Evolutionary conservation across 257 asterid species (phyloP).

Genomic region (Ophiorrhiza pumila): DNA sequence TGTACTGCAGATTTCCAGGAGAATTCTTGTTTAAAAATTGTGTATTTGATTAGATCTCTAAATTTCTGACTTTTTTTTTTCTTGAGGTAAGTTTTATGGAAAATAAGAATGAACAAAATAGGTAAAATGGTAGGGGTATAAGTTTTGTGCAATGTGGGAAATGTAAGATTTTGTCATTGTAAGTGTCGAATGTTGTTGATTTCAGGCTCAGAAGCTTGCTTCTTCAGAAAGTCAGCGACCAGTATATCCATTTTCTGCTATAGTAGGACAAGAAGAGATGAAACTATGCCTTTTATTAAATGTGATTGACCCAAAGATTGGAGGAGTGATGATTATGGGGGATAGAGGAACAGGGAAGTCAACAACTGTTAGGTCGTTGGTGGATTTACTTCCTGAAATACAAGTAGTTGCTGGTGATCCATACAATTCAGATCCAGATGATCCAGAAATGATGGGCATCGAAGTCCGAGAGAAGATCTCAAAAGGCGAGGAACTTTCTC

Average conservation of each 20-base stretch:
- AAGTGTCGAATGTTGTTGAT: slow-evolving; percentile 6
- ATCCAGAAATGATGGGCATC: slow-evolving; percentile 75
- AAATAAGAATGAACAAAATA: background rate
- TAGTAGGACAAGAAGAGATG: slow-evolving; percentile 99
- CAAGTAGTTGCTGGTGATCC: slow-evolving; percentile 75
- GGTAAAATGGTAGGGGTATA: background rate
- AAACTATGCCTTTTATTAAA: slow-evolving; percentile 77
- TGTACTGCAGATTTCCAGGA: background rate
- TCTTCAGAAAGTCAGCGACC: slow-evolving; percentile 77
- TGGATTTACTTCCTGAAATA: slow-evolving; percentile 86
- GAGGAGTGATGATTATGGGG: slow-evolving; percentile 99
- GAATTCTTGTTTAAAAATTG: background rate
- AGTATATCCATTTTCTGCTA: slow-evolving; percentile 91
- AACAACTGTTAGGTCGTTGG: slow-evolving; percentile 78
- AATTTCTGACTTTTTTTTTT: background rate
- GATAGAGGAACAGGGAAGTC: slow-evolving; percentile 97
- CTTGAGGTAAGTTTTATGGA: background rate
- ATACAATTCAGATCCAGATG: slow-evolving; percentile 91
- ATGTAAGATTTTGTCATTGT: background rate
- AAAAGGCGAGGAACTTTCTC: slow-evolving; percentile 50
- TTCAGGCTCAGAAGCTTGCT: slow-evolving; percentile 51
- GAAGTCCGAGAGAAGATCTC: slow-evolving; percentile 64
- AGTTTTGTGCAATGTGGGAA: background rate
- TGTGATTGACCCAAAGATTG: slow-evolving; percentile 94
- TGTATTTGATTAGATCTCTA: background rate